phyloP scores from a whole-genome alignment of 2,329 filamentous ascomycete genomes.

The Aspergillus uvarum region DNA sequence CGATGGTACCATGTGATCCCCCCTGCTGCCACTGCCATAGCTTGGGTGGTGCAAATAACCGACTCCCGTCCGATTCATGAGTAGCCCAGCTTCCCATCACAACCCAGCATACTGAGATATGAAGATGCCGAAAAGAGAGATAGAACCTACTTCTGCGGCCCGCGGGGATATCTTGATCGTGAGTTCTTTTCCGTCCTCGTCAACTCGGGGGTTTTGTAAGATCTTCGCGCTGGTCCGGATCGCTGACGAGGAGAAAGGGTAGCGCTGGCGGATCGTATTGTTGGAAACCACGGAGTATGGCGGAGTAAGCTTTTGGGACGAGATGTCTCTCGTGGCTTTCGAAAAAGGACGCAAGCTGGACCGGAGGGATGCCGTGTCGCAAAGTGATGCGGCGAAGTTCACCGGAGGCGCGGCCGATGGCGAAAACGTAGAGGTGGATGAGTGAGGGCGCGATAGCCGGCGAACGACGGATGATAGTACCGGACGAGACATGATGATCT shows the following conservation, averaged over 20 bases:
- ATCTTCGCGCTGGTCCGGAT: constrained; percentile 44
- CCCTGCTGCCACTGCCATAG: not conserved
- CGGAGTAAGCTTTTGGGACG: not conserved
- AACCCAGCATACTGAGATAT: constrained; percentile 1
- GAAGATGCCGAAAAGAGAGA: not conserved
- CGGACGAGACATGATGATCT: constrained; percentile 31
- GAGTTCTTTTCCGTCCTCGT: constrained; percentile 85
- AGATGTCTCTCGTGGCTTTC: not conserved
- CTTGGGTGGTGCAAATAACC: not conserved
- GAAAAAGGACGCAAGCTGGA: constrained; percentile 3
- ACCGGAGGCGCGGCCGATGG: constrained; percentile 20
- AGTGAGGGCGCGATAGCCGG: constrained; percentile 22
- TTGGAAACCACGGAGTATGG: constrained; percentile 1
- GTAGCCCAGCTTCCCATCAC: not conserved
- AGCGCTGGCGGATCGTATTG: constrained; percentile 19
- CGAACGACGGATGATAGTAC: constrained; percentile 26
- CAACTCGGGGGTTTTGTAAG: constrained; percentile 67
- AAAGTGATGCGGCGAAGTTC: constrained; percentile 33
- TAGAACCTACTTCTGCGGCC: constrained; percentile 67
- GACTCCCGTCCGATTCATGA: not conserved
- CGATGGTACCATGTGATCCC: not conserved
- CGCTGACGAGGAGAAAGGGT: constrained; percentile 38
- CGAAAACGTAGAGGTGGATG: constrained; percentile 22
- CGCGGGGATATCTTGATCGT: constrained; percentile 78
- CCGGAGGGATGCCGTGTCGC: constrained; percentile 23